A percentile compares a stretch with the other conserved stretches of the same genome.
phyloP scores from a whole-genome alignment of 306 rosid species.

The Quercus aquifolioides region DNA sequence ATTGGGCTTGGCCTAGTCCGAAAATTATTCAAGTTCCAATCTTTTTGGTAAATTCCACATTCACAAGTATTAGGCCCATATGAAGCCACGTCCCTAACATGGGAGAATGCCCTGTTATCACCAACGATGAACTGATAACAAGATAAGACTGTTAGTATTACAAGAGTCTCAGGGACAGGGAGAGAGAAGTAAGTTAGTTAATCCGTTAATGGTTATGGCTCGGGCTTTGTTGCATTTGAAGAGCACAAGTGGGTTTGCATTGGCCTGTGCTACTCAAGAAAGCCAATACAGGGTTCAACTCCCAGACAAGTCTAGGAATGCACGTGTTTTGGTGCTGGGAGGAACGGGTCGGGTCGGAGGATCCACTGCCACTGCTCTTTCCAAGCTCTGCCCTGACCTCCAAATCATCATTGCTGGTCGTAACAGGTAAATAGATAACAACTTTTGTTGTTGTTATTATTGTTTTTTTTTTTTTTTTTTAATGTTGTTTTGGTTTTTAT shows the following conservation, averaged over 20 bases:
- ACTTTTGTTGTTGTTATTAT: no score
- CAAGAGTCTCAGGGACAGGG: background rate
- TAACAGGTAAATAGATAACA: conserved; percentile 46
- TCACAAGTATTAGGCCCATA: background rate
- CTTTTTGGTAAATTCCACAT: no score
- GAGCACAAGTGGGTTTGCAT: conserved; percentile 4
- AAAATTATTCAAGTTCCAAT: no score
- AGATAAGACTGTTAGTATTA: background rate
- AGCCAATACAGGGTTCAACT: conserved; percentile 26
- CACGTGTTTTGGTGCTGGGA: conserved; percentile 76
- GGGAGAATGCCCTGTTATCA: conserved; percentile 21
- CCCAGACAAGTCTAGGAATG: conserved; percentile 55
- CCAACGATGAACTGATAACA: background rate
- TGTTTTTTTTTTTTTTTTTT: no score
- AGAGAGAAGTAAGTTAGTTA: background rate
- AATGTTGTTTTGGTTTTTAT: no score
- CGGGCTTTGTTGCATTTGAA: conserved; percentile 34
- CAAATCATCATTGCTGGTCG: conserved; percentile 68
- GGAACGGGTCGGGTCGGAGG: conserved; percentile 97
- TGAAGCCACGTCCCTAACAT: no score
- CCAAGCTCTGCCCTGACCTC: conserved; percentile 68
- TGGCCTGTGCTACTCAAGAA: conserved; percentile 20
- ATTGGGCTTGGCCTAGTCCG: no score
- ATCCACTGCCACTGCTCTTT: conserved; percentile 81
- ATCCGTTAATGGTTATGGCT: conserved; percentile 10